Evolutionary conservation across 2,329 filamentous ascomycete species (phyloP).

Genomic region (Daldinia sp.): DNA sequence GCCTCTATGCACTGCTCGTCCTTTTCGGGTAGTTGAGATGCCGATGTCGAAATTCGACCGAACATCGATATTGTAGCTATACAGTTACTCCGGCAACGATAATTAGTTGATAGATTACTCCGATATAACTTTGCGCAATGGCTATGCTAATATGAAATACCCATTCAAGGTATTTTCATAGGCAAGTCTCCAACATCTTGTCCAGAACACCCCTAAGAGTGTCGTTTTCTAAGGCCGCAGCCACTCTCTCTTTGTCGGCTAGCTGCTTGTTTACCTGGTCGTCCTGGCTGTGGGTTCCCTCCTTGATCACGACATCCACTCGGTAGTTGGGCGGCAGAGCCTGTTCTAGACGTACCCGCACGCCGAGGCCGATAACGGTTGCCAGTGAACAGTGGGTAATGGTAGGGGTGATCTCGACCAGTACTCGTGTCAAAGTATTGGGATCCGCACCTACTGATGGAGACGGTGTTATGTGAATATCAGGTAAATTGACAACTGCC

Average conservation of each 20-base stretch:
- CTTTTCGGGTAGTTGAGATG: constrained; percentile 18
- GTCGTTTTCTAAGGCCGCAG: constrained; percentile 92
- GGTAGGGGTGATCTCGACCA: constrained; percentile 92
- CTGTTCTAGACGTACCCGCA: constrained; percentile 90
- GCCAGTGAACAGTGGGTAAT: constrained; percentile 97
- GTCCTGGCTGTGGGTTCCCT: constrained; percentile 93
- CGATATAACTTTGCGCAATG: not conserved
- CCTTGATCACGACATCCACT: constrained; percentile 91
- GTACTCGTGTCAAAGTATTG: constrained; percentile 73
- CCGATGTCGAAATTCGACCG: constrained; percentile 10
- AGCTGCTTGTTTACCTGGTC: constrained; percentile 98
- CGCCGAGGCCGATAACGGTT: constrained; percentile 93
- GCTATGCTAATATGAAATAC: not conserved
- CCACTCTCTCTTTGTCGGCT: constrained; percentile 94
- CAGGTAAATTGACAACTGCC: constrained; percentile 93
- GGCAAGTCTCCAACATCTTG: constrained; percentile 92
- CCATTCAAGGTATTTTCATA: constrained; percentile 50
- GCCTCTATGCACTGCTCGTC: constrained; percentile 16
- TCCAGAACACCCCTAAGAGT: constrained; percentile 86
- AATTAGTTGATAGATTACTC: not conserved
- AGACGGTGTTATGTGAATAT: constrained; percentile 81
- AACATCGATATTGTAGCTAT: not conserved
- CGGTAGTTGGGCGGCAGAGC: constrained; percentile 90
- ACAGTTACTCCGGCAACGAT: not conserved
- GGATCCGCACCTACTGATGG: constrained; percentile 63